phyloP scores from a whole-genome alignment of 202 grass and related monocot genomes.

The Digitaria exilis region DNA sequence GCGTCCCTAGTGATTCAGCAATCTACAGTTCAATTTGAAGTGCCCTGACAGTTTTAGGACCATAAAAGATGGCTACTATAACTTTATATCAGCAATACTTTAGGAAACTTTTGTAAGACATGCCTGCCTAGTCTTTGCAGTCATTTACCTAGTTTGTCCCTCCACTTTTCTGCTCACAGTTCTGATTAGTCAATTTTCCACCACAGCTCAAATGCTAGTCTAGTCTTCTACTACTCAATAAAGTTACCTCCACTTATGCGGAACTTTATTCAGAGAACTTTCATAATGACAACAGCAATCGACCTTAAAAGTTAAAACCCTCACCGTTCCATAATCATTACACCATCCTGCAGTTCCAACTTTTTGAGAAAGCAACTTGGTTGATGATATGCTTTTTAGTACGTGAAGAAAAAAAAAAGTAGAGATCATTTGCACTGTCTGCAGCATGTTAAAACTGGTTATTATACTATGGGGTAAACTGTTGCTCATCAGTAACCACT shows the following conservation, averaged over 20 bases:
- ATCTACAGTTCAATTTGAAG: conserved; percentile 14
- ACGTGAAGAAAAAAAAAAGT: neutral
- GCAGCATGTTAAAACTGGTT: conserved; percentile 1
- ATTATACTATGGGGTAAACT: conserved; percentile 11
- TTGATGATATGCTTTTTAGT: conserved; percentile 11
- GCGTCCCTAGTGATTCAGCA: conserved; percentile 18
- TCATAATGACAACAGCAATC: conserved; percentile 52
- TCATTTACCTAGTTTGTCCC: conserved; percentile 27
- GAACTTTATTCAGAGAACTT: conserved; percentile 53
- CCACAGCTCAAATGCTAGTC: conserved; percentile 35
- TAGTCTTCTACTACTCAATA: conserved; percentile 44
- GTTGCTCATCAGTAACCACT: neutral
- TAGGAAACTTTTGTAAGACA: conserved; percentile 11
- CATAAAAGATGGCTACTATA: conserved; percentile 20
- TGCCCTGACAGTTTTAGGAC: conserved; percentile 18
- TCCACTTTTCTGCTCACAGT: conserved; percentile 3
- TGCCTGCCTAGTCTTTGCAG: neutral
- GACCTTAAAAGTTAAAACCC: conserved; percentile 32
- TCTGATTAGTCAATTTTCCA: conserved; percentile 30
- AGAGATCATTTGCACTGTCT: conserved; percentile 11
- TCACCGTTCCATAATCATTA: conserved; percentile 57
- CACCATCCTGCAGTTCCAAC: conserved; percentile 38
- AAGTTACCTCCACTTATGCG: conserved; percentile 45
- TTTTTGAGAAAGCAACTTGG: conserved; percentile 40
- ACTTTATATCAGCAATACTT: conserved; percentile 27